Conservation (phyloP, 345 rosid genomes). For the Rhizophora mangle region DNA sequence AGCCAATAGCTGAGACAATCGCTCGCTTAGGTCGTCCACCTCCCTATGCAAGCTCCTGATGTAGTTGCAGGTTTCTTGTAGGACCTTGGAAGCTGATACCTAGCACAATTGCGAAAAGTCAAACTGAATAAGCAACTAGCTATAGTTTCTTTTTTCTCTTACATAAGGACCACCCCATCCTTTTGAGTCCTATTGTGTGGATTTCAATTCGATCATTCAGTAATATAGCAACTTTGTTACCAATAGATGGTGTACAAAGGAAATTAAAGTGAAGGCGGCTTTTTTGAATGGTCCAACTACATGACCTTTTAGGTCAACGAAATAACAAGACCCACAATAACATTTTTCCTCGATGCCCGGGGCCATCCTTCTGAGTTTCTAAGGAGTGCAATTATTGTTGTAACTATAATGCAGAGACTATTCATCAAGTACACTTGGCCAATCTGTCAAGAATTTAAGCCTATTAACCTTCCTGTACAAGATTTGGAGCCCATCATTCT, state of each 20-base stretch:
- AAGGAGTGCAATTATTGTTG: constrained; percentile 23
- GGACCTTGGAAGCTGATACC: constrained; percentile 89
- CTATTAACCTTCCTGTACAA: constrained; percentile 1
- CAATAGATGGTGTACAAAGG: neutral
- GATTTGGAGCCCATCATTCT: neutral
- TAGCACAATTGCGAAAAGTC: constrained; percentile 14
- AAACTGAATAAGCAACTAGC: neutral
- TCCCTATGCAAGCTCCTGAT: constrained; percentile 82
- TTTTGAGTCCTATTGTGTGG: neutral
- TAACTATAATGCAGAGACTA: constrained; percentile 1
- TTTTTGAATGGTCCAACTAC: constrained; percentile 16
- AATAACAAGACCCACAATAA: neutral
- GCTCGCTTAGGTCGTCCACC: constrained; percentile 83
- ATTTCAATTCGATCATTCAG: neutral
- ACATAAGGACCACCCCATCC: neutral
- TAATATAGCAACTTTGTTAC: neutral
- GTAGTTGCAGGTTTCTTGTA: constrained; percentile 95
- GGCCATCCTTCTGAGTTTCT: constrained; percentile 29
- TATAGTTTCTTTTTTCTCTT: neutral
- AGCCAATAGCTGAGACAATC: constrained; percentile 76
- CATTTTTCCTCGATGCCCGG: constrained; percentile 28
- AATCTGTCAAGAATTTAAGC: constrained; percentile 45
- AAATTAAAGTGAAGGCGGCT: neutral
- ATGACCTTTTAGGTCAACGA: neutral
- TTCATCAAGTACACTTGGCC: constrained; percentile 25